Evolutionary conservation across 352 stramenopile species (phyloP).

Genomic region (Phytopythium oedochilum): DNA sequence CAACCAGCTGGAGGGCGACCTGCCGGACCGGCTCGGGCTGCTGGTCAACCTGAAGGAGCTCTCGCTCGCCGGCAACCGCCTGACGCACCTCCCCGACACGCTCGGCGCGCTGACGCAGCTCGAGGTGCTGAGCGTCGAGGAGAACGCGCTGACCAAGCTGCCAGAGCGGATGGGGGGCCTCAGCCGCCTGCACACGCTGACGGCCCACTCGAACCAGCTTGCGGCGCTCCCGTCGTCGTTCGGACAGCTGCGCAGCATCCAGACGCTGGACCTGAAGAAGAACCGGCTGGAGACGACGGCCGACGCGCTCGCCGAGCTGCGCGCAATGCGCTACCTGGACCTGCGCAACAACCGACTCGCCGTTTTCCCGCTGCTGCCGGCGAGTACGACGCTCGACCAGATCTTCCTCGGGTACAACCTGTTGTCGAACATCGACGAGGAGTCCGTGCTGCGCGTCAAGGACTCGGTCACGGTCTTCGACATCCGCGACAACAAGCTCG

Average conservation of each 20-base stretch:
- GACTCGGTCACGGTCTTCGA: slow-evolving; percentile 74
- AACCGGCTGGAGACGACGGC: slow-evolving; percentile 51
- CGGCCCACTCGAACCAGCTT: slow-evolving; percentile 61
- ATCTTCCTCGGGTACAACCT: slow-evolving; percentile 78
- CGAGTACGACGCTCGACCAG: slow-evolving; percentile 56
- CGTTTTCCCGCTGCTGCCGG: slow-evolving; percentile 56
- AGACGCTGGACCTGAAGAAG: slow-evolving; percentile 76
- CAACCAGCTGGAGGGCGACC: slow-evolving; percentile 51
- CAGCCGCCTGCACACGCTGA: slow-evolving; percentile 52
- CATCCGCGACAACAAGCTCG: slow-evolving; percentile 79
- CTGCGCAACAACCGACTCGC: slow-evolving; percentile 65
- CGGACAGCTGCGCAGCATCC: slow-evolving; percentile 34
- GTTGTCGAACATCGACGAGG: slow-evolving; percentile 50
- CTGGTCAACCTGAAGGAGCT: slow-evolving; percentile 64
- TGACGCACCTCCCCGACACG: slow-evolving; percentile 48
- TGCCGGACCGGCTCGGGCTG: slow-evolving; percentile 46
- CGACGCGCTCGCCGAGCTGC: slow-evolving; percentile 33
- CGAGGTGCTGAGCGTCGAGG: slow-evolving; percentile 54
- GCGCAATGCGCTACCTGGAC: slow-evolving; percentile 61
- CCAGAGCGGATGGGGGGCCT: slow-evolving; percentile 51
- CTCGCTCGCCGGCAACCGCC: slow-evolving; percentile 50
- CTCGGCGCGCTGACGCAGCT: slow-evolving; percentile 39
- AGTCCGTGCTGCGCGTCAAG: slow-evolving; percentile 51
- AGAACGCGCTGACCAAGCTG: slow-evolving; percentile 48
- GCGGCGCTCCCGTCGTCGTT: slow-evolving; percentile 42